A percentile compares a stretch with the other conserved stretches of the same genome.
These are phyloP conservation scores for Lentinula boryana DNA, from an alignment of 768 basidiomycete genomes.

Conservation along the genomic window DNA sequence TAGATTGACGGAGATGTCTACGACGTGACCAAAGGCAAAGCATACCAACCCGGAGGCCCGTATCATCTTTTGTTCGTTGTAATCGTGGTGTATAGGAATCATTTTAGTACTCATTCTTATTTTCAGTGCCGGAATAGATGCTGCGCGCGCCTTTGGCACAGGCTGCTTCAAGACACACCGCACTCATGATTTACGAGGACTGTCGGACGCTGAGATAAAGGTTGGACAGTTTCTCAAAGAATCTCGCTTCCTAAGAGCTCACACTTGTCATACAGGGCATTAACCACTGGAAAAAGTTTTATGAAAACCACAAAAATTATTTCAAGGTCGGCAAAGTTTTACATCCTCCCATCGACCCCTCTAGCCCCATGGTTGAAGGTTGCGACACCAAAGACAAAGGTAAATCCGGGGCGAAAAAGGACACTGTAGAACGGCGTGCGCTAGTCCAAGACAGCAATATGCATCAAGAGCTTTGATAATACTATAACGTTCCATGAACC, in stretches of 20 bases:
- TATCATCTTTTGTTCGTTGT: conserved; percentile 62
- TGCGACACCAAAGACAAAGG: conserved; percentile 60
- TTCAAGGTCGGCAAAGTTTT: conserved; percentile 68
- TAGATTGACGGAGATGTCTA: conserved; percentile 91
- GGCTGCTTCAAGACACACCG: conserved; percentile 89
- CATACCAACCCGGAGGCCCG: conserved; percentile 87
- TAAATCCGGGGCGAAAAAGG: conserved; percentile 25
- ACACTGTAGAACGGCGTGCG: conserved; percentile 13
- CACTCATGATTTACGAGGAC: conserved; percentile 85
- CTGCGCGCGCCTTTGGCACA: conserved; percentile 88
- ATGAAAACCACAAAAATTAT: conserved; percentile 76
- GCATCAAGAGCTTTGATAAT: conserved; percentile 30
- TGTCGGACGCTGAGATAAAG: conserved; percentile 63
- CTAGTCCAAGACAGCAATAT: neutral
- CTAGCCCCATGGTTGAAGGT: conserved; percentile 65
- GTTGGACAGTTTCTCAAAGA: conserved; percentile 33
- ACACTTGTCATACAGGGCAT: conserved; percentile 45
- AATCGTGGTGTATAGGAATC: conserved; percentile 5
- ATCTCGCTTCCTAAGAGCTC: neutral
- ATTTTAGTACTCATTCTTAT: conserved; percentile 15
- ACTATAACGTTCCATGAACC: neutral
- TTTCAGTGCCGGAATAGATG: conserved; percentile 73
- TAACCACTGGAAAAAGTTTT: conserved; percentile 88
- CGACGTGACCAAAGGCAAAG: conserved; percentile 75
- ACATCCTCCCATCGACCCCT: conserved; percentile 73